Evolutionary conservation across 768 basidiomycete species (phyloP).

Genomic region (Trametes elegans): DNA sequence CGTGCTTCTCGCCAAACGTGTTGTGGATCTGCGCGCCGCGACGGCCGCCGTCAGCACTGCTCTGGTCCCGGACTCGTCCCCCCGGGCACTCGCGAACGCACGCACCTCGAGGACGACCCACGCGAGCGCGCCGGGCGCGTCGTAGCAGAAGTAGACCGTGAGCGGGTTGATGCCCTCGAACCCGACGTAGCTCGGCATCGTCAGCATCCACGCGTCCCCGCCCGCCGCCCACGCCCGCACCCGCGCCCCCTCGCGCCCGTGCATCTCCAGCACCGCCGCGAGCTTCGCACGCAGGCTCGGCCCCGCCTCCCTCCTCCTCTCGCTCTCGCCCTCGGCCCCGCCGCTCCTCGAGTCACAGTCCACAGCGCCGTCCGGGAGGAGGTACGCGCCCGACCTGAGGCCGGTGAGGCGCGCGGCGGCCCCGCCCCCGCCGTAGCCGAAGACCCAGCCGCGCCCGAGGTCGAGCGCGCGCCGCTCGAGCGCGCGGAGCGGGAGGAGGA

Average conservation of each 20-base stretch:
- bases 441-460: conserved; percentile 46
- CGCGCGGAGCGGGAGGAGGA: conserved; percentile 54
- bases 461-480: conserved; percentile 50
- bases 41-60: background rate
- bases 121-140: conserved; percentile 33
- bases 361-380: conserved; percentile 15
- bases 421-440: conserved; percentile 54
- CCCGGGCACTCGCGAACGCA: background rate
- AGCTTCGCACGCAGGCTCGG: conserved; percentile 39
- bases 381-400: conserved; percentile 38
- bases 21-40: conserved; percentile 60
- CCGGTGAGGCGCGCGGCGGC: conserved; percentile 44
- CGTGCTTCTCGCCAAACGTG: conserved; percentile 70
- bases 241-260: conserved; percentile 24
- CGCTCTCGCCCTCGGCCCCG: no score
- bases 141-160: conserved; percentile 66
- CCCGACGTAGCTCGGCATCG: conserved; percentile 68
- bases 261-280: conserved; percentile 31
- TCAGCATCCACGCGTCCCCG: conserved; percentile 64
- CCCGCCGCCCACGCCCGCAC: conserved; percentile 8
- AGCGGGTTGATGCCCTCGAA: conserved; percentile 71
- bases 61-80: background rate
- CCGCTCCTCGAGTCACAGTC: background rate
- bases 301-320: background rate
- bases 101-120: conserved; percentile 57